A percentile compares a stretch with the other conserved stretches of the same genome.
Evolutionary conservation across 495 filamentous ascomycete genomes (phyloP).

Genomic region (Aspergillus hancockii): DNA sequence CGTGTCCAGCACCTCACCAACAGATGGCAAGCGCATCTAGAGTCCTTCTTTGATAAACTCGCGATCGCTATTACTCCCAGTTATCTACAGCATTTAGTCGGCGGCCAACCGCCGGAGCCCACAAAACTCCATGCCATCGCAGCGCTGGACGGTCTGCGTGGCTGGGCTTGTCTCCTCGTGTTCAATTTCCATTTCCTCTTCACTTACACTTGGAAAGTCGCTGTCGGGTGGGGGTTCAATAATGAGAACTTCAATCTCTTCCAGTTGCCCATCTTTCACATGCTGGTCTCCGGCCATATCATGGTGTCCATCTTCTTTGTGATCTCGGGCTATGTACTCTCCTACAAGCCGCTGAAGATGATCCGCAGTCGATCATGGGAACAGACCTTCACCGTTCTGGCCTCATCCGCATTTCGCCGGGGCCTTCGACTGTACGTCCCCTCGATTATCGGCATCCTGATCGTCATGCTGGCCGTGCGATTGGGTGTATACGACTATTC

Average conservation of each 20-base stretch:
- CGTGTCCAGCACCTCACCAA: slow-evolving; percentile 24
- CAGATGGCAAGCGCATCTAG: slow-evolving; percentile 32
- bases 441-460: slow-evolving; percentile 54
- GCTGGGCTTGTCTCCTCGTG: slow-evolving; percentile 53
- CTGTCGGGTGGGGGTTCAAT: slow-evolving; percentile 48
- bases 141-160: slow-evolving; percentile 51
- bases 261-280: slow-evolving; percentile 64
- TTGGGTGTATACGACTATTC: slow-evolving; percentile 51
- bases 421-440: slow-evolving; percentile 64
- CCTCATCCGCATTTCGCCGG: slow-evolving; percentile 66
- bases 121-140: slow-evolving; percentile 45
- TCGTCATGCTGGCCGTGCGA: slow-evolving; percentile 56
- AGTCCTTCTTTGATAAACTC: slow-evolving; percentile 32
- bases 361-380: slow-evolving; percentile 56
- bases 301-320: slow-evolving; percentile 78
- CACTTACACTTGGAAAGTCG: slow-evolving; percentile 50
- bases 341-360: slow-evolving; percentile 62
- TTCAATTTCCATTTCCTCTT: slow-evolving; percentile 58
- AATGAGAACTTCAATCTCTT: slow-evolving; percentile 55
- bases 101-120: slow-evolving; percentile 31
- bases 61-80: slow-evolving; percentile 41
- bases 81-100: slow-evolving; percentile 42
- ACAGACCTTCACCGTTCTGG: slow-evolving; percentile 47
- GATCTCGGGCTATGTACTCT: slow-evolving; percentile 69
- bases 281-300: slow-evolving; percentile 64